A percentile compares a stretch with the other conserved stretches of the same genome.
phyloP scores from a whole-genome alignment of 2,329 filamentous ascomycete species.

The Oidium heveae region DNA sequence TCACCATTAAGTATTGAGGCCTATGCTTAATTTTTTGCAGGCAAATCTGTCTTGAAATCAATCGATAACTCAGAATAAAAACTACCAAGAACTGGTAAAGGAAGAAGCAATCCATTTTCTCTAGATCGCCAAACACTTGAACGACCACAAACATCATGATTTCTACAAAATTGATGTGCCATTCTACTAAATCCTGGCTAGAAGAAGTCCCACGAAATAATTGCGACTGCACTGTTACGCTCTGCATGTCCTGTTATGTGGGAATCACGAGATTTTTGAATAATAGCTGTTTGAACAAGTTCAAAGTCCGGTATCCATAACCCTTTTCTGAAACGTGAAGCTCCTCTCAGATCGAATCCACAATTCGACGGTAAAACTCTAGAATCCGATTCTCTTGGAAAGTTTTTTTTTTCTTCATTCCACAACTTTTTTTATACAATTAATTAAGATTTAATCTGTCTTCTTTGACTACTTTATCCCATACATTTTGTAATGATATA shows the following conservation, averaged over 20 bases:
- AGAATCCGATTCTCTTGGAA: neutral
- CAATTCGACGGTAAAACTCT: neutral
- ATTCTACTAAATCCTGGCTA: neutral
- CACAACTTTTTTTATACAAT: neutral
- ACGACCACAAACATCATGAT: no score
- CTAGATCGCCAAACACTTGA: no score
- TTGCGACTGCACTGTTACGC: neutral
- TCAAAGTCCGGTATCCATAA: neutral
- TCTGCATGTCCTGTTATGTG: neutral
- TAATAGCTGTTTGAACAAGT: neutral
- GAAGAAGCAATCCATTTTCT: no score
- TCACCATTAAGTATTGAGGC: no score
- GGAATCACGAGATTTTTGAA: neutral
- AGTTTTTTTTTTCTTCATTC: neutral
- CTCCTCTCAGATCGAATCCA: neutral
- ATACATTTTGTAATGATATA: no score
- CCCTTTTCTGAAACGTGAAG: neutral
- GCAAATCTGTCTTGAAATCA: no score
- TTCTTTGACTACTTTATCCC: no score
- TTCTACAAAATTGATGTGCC: neutral
- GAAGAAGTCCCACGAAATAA: neutral
- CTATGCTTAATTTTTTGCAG: no score
- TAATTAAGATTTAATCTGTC: no score
- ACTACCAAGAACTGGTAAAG: no score
- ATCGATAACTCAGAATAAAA: no score